Percentiles rank a stretch among this genome's conserved stretches.
These are phyloP conservation scores for Pholiota microspora DNA, from an alignment of 768 basidiomycete species.

Conservation along the genomic window DNA sequence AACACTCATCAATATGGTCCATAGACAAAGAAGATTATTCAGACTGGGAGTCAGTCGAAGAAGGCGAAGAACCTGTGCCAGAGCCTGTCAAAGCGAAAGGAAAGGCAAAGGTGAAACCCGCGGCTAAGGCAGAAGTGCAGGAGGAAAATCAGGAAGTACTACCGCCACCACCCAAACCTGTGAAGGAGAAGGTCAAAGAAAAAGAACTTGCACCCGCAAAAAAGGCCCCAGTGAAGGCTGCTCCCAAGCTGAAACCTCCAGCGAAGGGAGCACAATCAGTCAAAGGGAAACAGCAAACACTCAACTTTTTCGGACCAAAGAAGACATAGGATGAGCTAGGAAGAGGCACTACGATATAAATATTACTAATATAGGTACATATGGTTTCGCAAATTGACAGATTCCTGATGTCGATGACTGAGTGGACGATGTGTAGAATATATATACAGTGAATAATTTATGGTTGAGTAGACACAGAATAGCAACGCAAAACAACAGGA, in stretches of 20 bases:
- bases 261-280: conserved; percentile 14
- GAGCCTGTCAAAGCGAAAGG: conserved; percentile 13
- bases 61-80: conserved; percentile 39
- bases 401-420: neutral
- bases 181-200: conserved; percentile 15
- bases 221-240: conserved; percentile 13
- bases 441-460: conserved; percentile 5
- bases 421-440: neutral
- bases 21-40: conserved; percentile 78
- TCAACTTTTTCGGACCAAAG: conserved; percentile 35
- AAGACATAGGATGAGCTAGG: conserved; percentile 12
- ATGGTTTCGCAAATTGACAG: neutral
- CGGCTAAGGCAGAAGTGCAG: conserved; percentile 21
- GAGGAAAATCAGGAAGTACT: conserved; percentile 19
- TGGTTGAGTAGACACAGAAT: neutral
- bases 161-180: neutral
- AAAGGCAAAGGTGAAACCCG: conserved; percentile 20
- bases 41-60: conserved; percentile 75
- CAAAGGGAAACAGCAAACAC: conserved; percentile 25
- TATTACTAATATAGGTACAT: neutral
- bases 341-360: neutral
- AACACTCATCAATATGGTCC: neutral
- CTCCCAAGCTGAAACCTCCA: conserved; percentile 21
- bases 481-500: neutral
- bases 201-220: conserved; percentile 11